These are phyloP conservation scores for Plectosphaerella cucumerina DNA, from an alignment of 2,329 filamentous ascomycete species.

Conservation along the genomic window DNA sequence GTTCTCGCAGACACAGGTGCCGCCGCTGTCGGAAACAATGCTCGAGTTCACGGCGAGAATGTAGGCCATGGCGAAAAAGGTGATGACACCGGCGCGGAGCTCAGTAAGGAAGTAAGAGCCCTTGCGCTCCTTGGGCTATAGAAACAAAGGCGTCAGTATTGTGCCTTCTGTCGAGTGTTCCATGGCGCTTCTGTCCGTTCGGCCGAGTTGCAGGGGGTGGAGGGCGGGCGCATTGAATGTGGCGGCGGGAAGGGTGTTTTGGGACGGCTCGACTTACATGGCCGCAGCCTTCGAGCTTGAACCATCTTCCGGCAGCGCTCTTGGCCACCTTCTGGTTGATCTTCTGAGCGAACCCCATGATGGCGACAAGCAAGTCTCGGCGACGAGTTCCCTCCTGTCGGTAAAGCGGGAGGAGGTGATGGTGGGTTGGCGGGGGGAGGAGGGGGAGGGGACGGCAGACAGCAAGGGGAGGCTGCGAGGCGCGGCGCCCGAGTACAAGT, in stretches of 20 bases:
- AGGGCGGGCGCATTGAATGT: neutral
- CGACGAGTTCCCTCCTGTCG: neutral
- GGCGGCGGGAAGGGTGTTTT: neutral
- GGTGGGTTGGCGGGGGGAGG: neutral
- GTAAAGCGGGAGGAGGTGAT: neutral
- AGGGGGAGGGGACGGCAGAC: neutral
- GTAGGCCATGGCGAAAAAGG: conserved; percentile 64
- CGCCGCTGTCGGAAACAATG: conserved; percentile 60
- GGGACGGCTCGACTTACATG: conserved; percentile 55
- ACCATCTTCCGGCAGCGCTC: conserved; percentile 66
- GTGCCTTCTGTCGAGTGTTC: neutral
- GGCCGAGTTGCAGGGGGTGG: neutral
- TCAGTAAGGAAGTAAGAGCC: conserved; percentile 79
- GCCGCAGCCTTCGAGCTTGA: conserved; percentile 76
- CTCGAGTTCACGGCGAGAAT: conserved; percentile 50
- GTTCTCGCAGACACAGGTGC: conserved; percentile 69
- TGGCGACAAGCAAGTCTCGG: neutral
- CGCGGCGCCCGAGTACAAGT: neutral
- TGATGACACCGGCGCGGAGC: conserved; percentile 75
- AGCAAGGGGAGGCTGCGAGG: neutral
- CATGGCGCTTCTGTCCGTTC: neutral
- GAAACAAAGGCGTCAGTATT: conserved; percentile 15
- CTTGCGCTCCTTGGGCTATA: conserved; percentile 64
- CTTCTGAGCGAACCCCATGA: conserved; percentile 46
- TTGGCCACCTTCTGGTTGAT: conserved; percentile 57